Conservation (phyloP, 1,284 basidiomycete species). For the Cutaneotrichosporon daszewskae region DNA sequence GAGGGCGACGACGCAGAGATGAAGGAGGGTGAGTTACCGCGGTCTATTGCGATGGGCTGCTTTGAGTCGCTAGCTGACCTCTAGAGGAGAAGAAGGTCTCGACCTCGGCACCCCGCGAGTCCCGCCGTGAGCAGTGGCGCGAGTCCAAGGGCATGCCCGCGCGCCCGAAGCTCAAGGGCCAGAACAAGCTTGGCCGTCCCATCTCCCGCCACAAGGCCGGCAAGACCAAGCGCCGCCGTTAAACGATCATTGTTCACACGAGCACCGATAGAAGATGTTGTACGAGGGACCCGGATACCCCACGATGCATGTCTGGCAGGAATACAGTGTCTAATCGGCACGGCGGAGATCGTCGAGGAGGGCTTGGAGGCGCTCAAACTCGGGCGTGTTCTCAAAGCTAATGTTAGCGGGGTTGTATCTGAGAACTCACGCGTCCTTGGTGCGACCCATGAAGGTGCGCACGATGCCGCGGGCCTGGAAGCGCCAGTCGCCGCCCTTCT, state of each 20-base stretch:
- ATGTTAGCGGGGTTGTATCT: constrained; percentile 4
- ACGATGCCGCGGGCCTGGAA: constrained; percentile 82
- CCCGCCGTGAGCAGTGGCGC: constrained; percentile 46
- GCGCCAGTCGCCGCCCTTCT: constrained; percentile 60
- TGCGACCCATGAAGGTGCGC: constrained; percentile 73
- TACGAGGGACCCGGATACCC: constrained; percentile 8
- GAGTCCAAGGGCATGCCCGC: constrained; percentile 42
- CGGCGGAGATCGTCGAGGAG: constrained; percentile 49
- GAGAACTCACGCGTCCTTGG: constrained; percentile 46
- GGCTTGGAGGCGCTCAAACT: constrained; percentile 66
- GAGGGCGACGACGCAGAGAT: constrained; percentile 22
- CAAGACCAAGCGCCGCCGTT: constrained; percentile 27
- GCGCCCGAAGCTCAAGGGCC: constrained; percentile 32
- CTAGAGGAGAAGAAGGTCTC: constrained; percentile 41
- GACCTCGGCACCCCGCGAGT: constrained; percentile 42
- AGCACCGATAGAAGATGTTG: background rate
- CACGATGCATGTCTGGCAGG: constrained; percentile 4
- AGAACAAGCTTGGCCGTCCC: constrained; percentile 31
- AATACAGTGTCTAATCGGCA: constrained; percentile 11
- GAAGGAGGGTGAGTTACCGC: constrained; percentile 16
- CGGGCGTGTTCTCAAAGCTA: constrained; percentile 75
- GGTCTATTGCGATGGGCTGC: background rate
- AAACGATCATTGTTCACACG: background rate
- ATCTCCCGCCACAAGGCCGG: constrained; percentile 36
- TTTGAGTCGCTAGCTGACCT: no score